Conservation (phyloP, 2,329 filamentous ascomycete species). For the Fusarium graminum region DNA sequence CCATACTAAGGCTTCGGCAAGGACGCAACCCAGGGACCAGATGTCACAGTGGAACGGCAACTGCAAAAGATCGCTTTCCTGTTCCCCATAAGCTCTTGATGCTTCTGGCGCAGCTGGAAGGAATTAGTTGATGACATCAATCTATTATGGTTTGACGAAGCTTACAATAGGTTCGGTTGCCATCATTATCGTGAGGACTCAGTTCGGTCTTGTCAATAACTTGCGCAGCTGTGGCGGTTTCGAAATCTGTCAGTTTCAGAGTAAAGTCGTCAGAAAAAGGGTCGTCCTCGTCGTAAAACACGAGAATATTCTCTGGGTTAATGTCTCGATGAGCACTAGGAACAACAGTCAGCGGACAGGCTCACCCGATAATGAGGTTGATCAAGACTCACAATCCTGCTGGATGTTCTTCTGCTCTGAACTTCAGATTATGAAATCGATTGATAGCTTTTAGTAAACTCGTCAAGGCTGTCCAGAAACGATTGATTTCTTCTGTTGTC, state of each 20-base stretch:
- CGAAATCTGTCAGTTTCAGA: slow-evolving; percentile 35
- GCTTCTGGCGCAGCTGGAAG: slow-evolving; percentile 24
- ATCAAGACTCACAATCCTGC: too few species aligned
- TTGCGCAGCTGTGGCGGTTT: not conserved
- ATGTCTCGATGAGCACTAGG: slow-evolving; percentile 37
- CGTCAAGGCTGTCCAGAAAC: slow-evolving; percentile 22
- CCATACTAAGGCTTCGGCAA: slow-evolving; percentile 33
- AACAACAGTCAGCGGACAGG: slow-evolving; percentile 5
- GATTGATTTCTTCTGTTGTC: not conserved
- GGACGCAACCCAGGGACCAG: slow-evolving; percentile 38
- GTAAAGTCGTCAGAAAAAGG: not conserved
- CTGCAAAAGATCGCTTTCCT: not conserved
- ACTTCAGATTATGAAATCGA: slow-evolving; percentile 18
- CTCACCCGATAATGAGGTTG: not conserved
- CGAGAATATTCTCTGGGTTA: slow-evolving; percentile 30
- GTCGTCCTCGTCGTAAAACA: slow-evolving; percentile 4
- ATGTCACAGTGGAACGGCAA: slow-evolving; percentile 9
- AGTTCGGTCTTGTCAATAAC: not conserved
- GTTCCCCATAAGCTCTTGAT: not conserved
- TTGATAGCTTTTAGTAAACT: slow-evolving; percentile 6
- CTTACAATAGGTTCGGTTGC: slow-evolving; percentile 28
- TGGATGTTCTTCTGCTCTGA: not conserved
- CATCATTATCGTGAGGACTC: slow-evolving; percentile 15
- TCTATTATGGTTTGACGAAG: accelerated
- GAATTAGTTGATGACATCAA: not conserved